A percentile compares a stretch with the other conserved stretches of the same genome.
phyloP scores from a whole-genome alignment of 345 rosid genomes.

The Citrus hindsii region DNA sequence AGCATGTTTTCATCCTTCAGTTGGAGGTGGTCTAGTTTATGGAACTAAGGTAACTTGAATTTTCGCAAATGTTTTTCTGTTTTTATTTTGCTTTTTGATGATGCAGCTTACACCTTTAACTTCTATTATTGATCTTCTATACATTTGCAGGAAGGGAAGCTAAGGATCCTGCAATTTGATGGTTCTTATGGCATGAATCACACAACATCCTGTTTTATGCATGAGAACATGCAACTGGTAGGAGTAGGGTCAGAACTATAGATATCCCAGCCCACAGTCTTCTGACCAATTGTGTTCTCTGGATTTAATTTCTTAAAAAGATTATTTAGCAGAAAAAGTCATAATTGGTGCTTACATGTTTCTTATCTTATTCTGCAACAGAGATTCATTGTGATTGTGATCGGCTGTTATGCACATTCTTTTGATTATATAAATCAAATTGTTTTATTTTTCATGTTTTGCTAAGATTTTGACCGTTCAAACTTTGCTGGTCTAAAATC shows the following conservation, averaged over 20 bases:
- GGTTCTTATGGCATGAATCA: constrained; percentile 34
- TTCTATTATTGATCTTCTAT: constrained; percentile 2
- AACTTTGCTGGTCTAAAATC: background rate
- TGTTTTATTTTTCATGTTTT: background rate
- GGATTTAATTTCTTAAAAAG: background rate
- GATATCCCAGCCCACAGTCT: constrained; percentile 1
- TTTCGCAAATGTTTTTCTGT: too few relatives aligned
- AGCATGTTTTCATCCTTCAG: constrained; percentile 92
- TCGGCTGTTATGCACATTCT: background rate
- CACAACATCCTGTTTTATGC: constrained; percentile 22
- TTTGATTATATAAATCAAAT: background rate
- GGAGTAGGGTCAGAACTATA: background rate
- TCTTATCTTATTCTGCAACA: background rate
- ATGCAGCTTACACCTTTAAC: background rate
- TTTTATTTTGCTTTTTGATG: background rate
- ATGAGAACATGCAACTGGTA: constrained; percentile 47
- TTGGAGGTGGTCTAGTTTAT: constrained; percentile 81
- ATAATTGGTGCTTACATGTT: background rate
- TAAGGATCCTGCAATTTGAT: constrained; percentile 63
- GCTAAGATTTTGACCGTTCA: background rate
- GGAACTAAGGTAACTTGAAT: constrained; percentile 95
- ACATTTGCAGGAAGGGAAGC: constrained; percentile 73
- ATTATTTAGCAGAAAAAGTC: background rate
- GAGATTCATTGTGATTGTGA: background rate
- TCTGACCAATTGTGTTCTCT: background rate